Evolutionary conservation across 2,329 filamentous ascomycete genomes (phyloP).

Genomic region (Gnomoniopsis sp.): DNA sequence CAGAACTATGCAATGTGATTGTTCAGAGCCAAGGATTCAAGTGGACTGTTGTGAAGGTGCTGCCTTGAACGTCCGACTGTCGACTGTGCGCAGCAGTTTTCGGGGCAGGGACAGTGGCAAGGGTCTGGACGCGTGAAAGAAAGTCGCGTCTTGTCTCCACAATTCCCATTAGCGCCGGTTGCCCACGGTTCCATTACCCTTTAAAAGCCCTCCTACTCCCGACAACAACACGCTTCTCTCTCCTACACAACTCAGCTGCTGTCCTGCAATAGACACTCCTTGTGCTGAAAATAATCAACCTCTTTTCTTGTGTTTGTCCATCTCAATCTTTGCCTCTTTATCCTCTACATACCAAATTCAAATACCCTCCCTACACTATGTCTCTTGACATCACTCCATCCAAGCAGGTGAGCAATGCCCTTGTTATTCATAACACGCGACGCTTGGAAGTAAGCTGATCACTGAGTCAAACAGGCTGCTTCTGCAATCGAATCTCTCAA

Average conservation of each 20-base stretch:
- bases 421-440: conserved; percentile 8
- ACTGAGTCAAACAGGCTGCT: conserved; percentile 61
- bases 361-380: conserved; percentile 51
- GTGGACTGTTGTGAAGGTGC: neutral
- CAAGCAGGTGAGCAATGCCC: conserved; percentile 27
- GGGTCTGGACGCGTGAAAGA: neutral
- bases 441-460: conserved; percentile 29
- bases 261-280: neutral
- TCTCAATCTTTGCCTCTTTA: conserved; percentile 34
- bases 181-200: conserved; percentile 1
- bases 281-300: conserved; percentile 2
- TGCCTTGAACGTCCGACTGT: neutral
- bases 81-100: neutral
- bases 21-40: neutral
- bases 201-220: conserved; percentile 8
- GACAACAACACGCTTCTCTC: conserved; percentile 4
- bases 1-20: neutral
- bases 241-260: neutral
- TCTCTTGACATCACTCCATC: conserved; percentile 55
- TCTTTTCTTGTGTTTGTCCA: neutral
- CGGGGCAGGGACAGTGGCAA: neutral
- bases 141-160: neutral
- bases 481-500: conserved; percentile 83
- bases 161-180: neutral
- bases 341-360: neutral